A percentile compares a stretch with the other conserved stretches of the same genome.
Evolutionary conservation across 1,284 basidiomycete genomes (phyloP).

Genomic region (Melampsora larici-populina): DNA sequence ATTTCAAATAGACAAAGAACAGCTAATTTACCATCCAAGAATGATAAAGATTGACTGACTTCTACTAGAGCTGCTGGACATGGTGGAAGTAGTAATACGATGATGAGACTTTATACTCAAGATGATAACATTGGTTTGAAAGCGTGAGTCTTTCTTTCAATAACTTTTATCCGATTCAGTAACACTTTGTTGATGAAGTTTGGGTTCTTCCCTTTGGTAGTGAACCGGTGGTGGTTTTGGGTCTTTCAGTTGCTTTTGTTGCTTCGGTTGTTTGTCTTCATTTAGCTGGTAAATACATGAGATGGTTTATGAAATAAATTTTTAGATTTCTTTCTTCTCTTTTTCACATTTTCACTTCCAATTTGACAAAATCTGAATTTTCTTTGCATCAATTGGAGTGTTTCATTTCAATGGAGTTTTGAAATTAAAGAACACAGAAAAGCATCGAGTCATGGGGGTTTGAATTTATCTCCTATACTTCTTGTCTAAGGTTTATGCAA

Average conservation of each 20-base stretch:
- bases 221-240: constrained; percentile 41
- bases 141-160: constrained; percentile 47
- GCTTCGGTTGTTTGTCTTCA: constrained; percentile 42
- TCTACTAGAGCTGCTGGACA: constrained; percentile 53
- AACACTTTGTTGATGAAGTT: neutral
- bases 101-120: constrained; percentile 53
- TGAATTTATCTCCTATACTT: too few species aligned
- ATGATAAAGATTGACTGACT: constrained; percentile 48
- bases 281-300: constrained; percentile 40
- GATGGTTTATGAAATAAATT: constrained; percentile 43
- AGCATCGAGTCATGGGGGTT: too few species aligned
- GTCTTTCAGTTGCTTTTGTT: constrained; percentile 42
- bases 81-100: constrained; percentile 54
- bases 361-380: too few species aligned
- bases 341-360: too few species aligned
- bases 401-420: too few species aligned
- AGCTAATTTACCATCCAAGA: constrained; percentile 48
- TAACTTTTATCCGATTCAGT: neutral
- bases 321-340: neutral
- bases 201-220: neutral
- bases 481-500: too few species aligned
- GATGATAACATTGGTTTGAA: constrained; percentile 53
- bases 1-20: constrained; percentile 48
- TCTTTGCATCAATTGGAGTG: too few species aligned
- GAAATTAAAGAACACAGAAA: too few species aligned